Conservation (phyloP, 805 yeast genomes). For the Peterozyma toletana region DNA sequence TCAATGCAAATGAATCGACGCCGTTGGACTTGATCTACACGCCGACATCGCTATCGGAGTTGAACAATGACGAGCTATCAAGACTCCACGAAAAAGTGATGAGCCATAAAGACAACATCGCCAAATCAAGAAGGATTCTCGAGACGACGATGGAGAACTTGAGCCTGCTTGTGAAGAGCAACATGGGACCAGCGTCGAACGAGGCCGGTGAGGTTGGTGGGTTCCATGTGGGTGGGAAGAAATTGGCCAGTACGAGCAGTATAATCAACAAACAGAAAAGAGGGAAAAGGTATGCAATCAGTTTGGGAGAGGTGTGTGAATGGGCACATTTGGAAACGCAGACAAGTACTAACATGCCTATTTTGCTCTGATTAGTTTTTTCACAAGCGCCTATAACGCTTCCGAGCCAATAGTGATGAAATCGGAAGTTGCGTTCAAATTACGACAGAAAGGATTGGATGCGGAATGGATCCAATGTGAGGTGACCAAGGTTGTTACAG, state of each 20-base stretch:
- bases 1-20: slow-evolving; percentile 50
- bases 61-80: slow-evolving; percentile 30
- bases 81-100: slow-evolving; percentile 31
- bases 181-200: too few species aligned
- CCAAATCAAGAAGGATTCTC: slow-evolving; percentile 37
- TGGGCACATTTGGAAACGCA: slow-evolving; percentile 5
- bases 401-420: slow-evolving; percentile 54
- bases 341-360: slow-evolving; percentile 10
- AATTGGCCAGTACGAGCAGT: background rate
- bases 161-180: slow-evolving; percentile 22
- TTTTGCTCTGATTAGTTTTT: slow-evolving; percentile 12
- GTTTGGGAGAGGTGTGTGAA: slow-evolving; percentile 8
- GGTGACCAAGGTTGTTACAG: slow-evolving; percentile 69
- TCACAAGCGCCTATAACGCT: slow-evolving; percentile 52
- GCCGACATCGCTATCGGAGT: slow-evolving; percentile 22
- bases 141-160: slow-evolving; percentile 38
- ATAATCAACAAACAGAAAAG: slow-evolving; percentile 14
- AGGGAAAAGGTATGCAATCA: slow-evolving; percentile 16
- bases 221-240: too few species aligned
- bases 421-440: slow-evolving; percentile 83
- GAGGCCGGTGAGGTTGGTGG: too few species aligned
- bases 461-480: slow-evolving; percentile 96
- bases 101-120: slow-evolving; percentile 52
- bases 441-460: slow-evolving; percentile 62
- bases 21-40: slow-evolving; percentile 37